Percentiles rank a stretch among this genome's conserved stretches.
phyloP scores from a whole-genome alignment of 768 basidiomycete species.

The Suillus decipiens region DNA sequence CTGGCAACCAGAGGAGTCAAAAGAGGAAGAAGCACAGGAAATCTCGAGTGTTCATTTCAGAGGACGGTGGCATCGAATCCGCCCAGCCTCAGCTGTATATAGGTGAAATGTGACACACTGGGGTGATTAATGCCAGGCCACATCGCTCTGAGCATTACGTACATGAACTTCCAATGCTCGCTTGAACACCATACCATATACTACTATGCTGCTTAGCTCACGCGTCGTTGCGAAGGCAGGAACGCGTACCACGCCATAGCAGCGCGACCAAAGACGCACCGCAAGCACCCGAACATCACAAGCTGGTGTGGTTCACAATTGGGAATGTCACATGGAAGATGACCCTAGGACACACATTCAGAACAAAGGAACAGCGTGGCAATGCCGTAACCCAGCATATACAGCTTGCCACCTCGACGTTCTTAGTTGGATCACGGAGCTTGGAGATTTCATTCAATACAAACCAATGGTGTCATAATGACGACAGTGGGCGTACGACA shows the following conservation, averaged over 20 bases:
- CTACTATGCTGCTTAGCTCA: conserved; percentile 40
- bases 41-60: conserved; percentile 72
- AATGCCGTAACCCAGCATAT: conserved; percentile 62
- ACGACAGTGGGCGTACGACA: conserved; percentile 34
- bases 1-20: conserved; percentile 78
- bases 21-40: conserved; percentile 86
- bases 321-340: conserved; percentile 77
- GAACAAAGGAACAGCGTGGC: conserved; percentile 71
- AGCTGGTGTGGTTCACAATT: conserved; percentile 71
- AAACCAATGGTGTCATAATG: background rate
- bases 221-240: conserved; percentile 18
- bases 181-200: conserved; percentile 78
- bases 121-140: conserved; percentile 73
- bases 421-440: conserved; percentile 67
- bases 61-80: conserved; percentile 68
- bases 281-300: conserved; percentile 74
- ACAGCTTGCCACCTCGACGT: conserved; percentile 88
- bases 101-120: conserved; percentile 41
- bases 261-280: conserved; percentile 77
- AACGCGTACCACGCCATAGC: conserved; percentile 65
- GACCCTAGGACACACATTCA: conserved; percentile 79
- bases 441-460: background rate
- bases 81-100: conserved; percentile 18
- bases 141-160: conserved; percentile 72
- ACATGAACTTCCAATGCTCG: conserved; percentile 79